Evolutionary conservation across 257 asterid species (phyloP).

Genomic region (Solanum chiquidenum): DNA sequence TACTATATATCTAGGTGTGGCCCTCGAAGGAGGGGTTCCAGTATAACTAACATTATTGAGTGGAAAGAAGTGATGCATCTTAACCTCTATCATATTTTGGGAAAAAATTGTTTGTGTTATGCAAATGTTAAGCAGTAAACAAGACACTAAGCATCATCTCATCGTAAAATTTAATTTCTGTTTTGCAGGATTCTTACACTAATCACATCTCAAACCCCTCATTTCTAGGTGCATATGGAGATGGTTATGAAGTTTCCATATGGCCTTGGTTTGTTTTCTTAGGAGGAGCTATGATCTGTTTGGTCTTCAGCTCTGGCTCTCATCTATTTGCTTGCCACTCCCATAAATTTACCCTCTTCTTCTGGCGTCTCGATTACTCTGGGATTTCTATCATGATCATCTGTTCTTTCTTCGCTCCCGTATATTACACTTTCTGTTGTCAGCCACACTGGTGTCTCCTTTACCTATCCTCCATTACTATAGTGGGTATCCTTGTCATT

Average conservation of each 20-base stretch:
- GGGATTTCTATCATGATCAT: constrained; percentile 86
- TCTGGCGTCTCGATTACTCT: constrained; percentile 91
- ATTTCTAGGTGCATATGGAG: constrained; percentile 12
- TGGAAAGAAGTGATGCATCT: not conserved
- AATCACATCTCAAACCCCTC: constrained; percentile 27
- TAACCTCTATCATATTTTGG: not conserved
- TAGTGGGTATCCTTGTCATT: constrained; percentile 43
- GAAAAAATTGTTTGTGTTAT: not conserved
- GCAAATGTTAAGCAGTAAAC: not conserved
- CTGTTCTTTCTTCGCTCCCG: constrained; percentile 72
- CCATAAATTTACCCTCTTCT: constrained; percentile 52
- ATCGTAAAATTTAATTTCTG: not conserved
- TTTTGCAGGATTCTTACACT: constrained; percentile 37
- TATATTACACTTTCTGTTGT: constrained; percentile 63
- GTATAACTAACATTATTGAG: not conserved
- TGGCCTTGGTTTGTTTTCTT: constrained; percentile 96
- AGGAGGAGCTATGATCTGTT: constrained; percentile 77
- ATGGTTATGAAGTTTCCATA: constrained; percentile 23
- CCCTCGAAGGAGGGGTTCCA: not conserved
- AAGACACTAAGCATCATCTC: not conserved
- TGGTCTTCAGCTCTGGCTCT: constrained; percentile 62
- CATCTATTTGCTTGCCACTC: constrained; percentile 95
- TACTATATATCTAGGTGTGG: not conserved
- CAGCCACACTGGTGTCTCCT: constrained; percentile 47
- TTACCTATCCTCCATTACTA: constrained; percentile 57